A percentile compares a stretch with the other conserved stretches of the same genome.
phyloP scores from a whole-genome alignment of 345 rosid genomes.

The Draba incana region DNA sequence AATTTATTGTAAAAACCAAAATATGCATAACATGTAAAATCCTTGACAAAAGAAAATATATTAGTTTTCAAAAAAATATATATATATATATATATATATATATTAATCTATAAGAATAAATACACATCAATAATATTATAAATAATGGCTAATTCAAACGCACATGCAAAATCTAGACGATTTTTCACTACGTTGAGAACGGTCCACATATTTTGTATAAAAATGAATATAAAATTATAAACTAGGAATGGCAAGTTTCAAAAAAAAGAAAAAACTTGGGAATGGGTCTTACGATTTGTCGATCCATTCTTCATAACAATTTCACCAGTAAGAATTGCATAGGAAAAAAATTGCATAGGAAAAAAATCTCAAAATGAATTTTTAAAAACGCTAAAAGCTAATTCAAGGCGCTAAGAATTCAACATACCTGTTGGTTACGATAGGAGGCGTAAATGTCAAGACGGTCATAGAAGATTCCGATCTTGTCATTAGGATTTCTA shows the following conservation, averaged over 20 bases:
- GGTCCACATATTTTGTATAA: no score
- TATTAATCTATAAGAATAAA: not conserved
- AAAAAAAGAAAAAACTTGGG: no score
- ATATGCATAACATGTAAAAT: not conserved
- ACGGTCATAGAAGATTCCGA: slow-evolving; percentile 82
- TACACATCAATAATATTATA: not conserved
- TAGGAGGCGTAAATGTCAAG: slow-evolving; percentile 74
- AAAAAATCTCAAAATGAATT: not conserved
- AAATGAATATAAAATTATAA: no score
- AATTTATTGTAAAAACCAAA: not conserved
- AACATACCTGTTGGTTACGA: slow-evolving; percentile 62
- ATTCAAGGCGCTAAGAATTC: not conserved
- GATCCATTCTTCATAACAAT: not conserved
- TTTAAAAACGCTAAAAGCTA: not conserved
- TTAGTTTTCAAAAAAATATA: no score
- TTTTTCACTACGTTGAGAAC: not conserved
- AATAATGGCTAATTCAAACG: not conserved
- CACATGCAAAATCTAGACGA: slow-evolving; percentile 13
- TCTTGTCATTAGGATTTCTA: slow-evolving; percentile 70
- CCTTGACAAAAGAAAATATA: not conserved
- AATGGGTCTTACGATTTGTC: not conserved
- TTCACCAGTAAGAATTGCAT: not conserved
- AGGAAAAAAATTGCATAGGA: not conserved
- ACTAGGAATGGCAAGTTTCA: no score
- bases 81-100: no score